Percentiles rank a stretch among this genome's conserved stretches.
Evolutionary conservation across 345 rosid genomes (phyloP).

Genomic region (Dipteronia sinensis): DNA sequence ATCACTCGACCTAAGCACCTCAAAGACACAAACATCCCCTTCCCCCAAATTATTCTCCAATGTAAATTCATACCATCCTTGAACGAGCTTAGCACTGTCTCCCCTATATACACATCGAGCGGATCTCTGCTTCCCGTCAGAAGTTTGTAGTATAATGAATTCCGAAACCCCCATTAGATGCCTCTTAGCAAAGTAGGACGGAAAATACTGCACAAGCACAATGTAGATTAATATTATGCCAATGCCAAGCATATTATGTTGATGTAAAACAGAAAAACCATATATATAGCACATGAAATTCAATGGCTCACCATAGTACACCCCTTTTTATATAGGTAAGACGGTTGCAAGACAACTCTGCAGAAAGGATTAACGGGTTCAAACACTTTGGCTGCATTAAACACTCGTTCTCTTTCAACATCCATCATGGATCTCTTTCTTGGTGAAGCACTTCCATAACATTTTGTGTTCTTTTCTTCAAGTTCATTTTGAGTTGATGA

Average conservation of each 20-base stretch:
- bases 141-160: not conserved
- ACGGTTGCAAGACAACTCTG: constrained; percentile 37
- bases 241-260: not conserved
- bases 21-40: constrained; percentile 18
- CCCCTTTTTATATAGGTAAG: constrained; percentile 39
- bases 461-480: constrained; percentile 32
- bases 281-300: not conserved
- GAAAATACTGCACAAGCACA: constrained; percentile 17
- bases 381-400: constrained; percentile 34
- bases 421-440: constrained; percentile 69
- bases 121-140: not conserved
- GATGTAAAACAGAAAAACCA: not conserved
- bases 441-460: constrained; percentile 67
- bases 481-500: constrained; percentile 30
- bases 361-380: constrained; percentile 42
- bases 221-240: not conserved
- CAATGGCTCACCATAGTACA: not conserved
- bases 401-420: constrained; percentile 33
- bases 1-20: not conserved
- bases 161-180: not conserved
- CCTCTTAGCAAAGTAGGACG: not conserved
- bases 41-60: constrained; percentile 29
- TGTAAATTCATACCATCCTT: constrained; percentile 50
- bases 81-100: constrained; percentile 37
- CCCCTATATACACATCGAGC: constrained; percentile 31